Conservation (phyloP, 2,329 filamentous ascomycete genomes). For the Intubia oerlemansii region DNA sequence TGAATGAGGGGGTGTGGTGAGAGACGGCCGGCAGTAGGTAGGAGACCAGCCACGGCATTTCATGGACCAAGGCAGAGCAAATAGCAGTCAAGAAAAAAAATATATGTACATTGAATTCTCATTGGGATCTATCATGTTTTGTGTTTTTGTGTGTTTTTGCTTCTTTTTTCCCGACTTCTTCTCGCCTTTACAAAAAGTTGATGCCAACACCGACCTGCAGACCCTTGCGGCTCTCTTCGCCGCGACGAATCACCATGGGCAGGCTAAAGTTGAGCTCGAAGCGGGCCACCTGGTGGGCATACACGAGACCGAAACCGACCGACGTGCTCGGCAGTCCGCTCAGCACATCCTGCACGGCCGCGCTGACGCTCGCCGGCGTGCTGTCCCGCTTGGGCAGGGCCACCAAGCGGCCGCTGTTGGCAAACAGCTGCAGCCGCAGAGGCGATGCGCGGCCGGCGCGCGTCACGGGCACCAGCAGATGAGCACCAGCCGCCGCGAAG, state of each 20-base stretch:
- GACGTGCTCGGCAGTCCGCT: conserved; percentile 67
- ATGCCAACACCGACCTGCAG: conserved; percentile 91
- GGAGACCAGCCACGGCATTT: no score
- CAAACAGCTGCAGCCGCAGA: conserved; percentile 70
- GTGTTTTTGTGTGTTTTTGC: no score
- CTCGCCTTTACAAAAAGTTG: conserved; percentile 76
- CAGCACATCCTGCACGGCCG: conserved; percentile 47
- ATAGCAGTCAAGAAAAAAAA: not conserved
- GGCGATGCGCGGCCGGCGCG: conserved; percentile 64
- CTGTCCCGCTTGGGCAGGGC: conserved; percentile 34
- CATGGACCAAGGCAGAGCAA: not conserved
- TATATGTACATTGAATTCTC: no score
- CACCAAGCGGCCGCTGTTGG: conserved; percentile 73
- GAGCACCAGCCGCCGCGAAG: conserved; percentile 75
- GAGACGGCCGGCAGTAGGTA: no score
- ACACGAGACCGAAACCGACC: conserved; percentile 77
- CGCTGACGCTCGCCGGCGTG: conserved; percentile 24
- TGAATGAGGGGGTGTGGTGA: no score
- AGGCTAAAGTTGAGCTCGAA: conserved; percentile 94
- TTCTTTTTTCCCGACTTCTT: no score
- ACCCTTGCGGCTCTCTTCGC: conserved; percentile 78
- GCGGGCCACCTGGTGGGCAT: conserved; percentile 78
- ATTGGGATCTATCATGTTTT: no score
- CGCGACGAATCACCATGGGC: conserved; percentile 59
- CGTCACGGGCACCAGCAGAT: conserved; percentile 68